Evolutionary conservation across 805 yeast species (phyloP).

Genomic region (Kazachstania africana): DNA sequence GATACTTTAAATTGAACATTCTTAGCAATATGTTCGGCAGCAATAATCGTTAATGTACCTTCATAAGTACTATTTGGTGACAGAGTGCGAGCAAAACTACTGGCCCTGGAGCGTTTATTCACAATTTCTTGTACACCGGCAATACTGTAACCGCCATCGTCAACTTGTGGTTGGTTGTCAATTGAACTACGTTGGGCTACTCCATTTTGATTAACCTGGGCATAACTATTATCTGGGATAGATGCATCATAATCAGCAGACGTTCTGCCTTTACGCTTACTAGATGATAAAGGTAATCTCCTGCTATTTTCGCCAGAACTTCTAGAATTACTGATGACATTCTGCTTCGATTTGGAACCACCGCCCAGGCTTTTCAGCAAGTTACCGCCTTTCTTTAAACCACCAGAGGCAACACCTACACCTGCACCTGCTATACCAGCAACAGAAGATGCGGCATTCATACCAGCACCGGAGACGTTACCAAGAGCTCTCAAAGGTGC

Average conservation of each 20-base stretch:
- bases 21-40: conserved; percentile 34
- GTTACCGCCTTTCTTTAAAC: conserved; percentile 37
- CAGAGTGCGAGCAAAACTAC: conserved; percentile 19
- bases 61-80: conserved; percentile 28
- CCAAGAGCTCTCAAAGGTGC: conserved; percentile 40
- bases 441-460: conserved; percentile 34
- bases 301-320: conserved; percentile 1
- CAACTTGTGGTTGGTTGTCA: conserved; percentile 5
- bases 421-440: conserved; percentile 24
- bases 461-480: conserved; percentile 33
- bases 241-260: conserved; percentile 17
- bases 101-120: conserved; percentile 6
- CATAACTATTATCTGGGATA: conserved; percentile 21
- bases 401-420: conserved; percentile 34
- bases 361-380: conserved; percentile 27
- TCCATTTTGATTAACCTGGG: conserved; percentile 9
- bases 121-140: conserved; percentile 2
- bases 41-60: conserved; percentile 42
- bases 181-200: conserved; percentile 6
- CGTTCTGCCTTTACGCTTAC: conserved; percentile 1
- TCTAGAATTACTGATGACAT: not conserved
- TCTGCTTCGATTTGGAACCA: conserved; percentile 3
- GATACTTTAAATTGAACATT: conserved; percentile 43
- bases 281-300: conserved; percentile 3
- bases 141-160: too few relatives aligned